Percentiles rank a stretch among this genome's conserved stretches.
Evolutionary conservation across 140 eudicot genomes (phyloP).

Genomic region (Oenanthe javanica): DNA sequence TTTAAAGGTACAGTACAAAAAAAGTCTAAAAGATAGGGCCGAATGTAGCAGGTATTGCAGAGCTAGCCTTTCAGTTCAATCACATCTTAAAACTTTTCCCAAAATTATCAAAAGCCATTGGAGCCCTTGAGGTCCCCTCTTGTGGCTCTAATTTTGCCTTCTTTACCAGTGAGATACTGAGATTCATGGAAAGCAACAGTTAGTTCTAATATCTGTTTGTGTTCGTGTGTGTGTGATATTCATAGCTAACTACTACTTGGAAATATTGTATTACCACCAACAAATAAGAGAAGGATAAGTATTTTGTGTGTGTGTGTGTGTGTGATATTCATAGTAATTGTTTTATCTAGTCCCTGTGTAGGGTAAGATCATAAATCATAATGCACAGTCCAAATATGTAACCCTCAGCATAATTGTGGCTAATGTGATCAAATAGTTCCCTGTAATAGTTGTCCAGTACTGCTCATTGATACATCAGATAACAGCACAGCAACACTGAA

Average conservation of each 20-base stretch:
- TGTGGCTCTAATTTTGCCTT: not conserved
- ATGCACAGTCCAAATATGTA: not conserved
- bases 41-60: conserved; percentile 3
- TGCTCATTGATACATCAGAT: not conserved
- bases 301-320: too few relatives aligned
- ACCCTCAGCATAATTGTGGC: not conserved
- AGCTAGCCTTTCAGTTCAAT: conserved; percentile 8
- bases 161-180: not conserved
- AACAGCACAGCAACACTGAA: not conserved
- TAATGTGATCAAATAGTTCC: not conserved
- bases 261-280: too few relatives aligned
- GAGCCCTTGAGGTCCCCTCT: not conserved
- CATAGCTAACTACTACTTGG: too few relatives aligned
- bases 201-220: not conserved
- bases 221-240: too few relatives aligned
- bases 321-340: not conserved
- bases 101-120: not conserved
- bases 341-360: not conserved
- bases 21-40: not conserved
- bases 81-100: conserved; percentile 2
- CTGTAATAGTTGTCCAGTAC: not conserved
- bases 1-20: not conserved
- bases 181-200: not conserved
- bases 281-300: too few relatives aligned
- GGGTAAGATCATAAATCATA: not conserved